Percentiles rank a stretch among this genome's conserved stretches.
These are phyloP conservation scores for Leonotis leonurus DNA, from an alignment of 257 asterid species.

Conservation along the genomic window DNA sequence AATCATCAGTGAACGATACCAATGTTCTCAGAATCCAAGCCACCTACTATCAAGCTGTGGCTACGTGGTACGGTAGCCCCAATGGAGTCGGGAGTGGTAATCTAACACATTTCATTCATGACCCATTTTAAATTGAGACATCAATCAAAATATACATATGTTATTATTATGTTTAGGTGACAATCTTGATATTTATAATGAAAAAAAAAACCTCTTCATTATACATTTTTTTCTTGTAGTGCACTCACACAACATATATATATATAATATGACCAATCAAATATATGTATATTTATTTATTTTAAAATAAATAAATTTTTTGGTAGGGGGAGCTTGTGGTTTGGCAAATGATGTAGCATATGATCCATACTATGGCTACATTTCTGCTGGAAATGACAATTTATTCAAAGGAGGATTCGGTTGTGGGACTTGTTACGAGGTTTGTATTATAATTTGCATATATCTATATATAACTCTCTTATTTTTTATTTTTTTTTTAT, in stretches of 20 bases:
- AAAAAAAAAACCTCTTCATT: no score
- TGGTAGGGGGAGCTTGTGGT: conserved; percentile 45
- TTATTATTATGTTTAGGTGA: no score
- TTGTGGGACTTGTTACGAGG: conserved; percentile 44
- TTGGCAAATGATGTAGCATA: conserved; percentile 16
- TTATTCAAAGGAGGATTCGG: conserved; percentile 28
- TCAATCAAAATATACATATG: no score
- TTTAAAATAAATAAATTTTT: not conserved
- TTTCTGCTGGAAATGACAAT: conserved; percentile 33
- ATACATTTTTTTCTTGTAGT: not conserved
- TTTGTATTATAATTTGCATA: not conserved
- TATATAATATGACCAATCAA: not conserved
- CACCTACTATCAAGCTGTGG: no score
- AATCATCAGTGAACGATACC: no score
- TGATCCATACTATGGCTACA: conserved; percentile 22
- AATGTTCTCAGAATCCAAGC: no score
- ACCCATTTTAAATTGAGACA: no score
- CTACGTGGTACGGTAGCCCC: conserved; percentile 21
- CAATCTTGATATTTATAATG: no score
- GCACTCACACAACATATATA: not conserved
- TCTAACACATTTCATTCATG: no score
- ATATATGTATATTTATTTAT: not conserved
- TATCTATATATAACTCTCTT: no score
- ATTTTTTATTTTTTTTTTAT: no score
- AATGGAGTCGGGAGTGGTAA: conserved; percentile 20